Evolutionary conservation across 331 rosid species (phyloP).

Genomic region (Quercus phellos): DNA sequence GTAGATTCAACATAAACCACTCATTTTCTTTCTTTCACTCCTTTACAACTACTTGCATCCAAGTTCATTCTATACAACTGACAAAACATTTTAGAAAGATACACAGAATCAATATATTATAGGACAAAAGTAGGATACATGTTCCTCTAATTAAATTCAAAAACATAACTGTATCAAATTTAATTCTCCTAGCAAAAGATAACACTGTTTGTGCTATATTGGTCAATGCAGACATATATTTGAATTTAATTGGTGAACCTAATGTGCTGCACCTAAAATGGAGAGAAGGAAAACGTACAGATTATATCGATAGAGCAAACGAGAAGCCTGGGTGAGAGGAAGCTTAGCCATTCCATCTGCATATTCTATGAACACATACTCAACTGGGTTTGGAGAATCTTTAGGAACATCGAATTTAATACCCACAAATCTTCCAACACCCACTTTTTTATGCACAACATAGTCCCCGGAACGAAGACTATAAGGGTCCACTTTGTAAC

Average conservation of each 20-base stretch:
- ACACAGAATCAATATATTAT: background rate
- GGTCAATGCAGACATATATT: too few relatives aligned
- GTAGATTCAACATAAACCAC: too few relatives aligned
- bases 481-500: constrained; percentile 78
- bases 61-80: background rate
- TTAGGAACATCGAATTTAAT: constrained; percentile 60
- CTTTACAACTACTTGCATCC: background rate
- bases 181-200: too few relatives aligned
- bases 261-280: background rate
- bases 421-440: constrained; percentile 80
- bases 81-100: background rate
- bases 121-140: too few relatives aligned
- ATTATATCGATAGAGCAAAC: constrained; percentile 81
- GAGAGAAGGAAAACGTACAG: constrained; percentile 48
- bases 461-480: constrained; percentile 84
- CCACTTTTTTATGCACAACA: constrained; percentile 93
- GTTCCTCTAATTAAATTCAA: too few relatives aligned
- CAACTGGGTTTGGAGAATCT: constrained; percentile 40
- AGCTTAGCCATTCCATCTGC: constrained; percentile 97
- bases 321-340: constrained; percentile 83
- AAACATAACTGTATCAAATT: too few relatives aligned
- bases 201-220: too few relatives aligned
- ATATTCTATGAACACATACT: constrained; percentile 87
- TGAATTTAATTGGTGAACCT: too few relatives aligned
- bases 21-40: too few relatives aligned